A percentile compares a stretch with the other conserved stretches of the same genome.
Conservation (phyloP, 768 basidiomycete species). For the Zangia roseola region DNA sequence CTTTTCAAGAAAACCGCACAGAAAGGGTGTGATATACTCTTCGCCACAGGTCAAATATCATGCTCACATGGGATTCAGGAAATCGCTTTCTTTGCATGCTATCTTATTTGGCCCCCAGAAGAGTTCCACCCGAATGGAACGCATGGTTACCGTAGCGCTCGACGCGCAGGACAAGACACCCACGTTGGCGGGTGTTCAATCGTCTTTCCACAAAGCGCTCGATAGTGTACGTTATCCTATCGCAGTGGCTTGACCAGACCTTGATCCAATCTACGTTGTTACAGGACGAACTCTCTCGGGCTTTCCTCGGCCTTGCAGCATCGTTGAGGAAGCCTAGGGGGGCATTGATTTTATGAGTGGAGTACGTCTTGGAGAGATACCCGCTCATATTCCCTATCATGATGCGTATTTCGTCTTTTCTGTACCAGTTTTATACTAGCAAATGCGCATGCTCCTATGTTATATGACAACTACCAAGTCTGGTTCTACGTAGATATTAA, state of each 20-base stretch:
- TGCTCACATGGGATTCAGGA: conserved; percentile 30
- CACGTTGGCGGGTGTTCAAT: conserved; percentile 29
- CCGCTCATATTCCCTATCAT: no score
- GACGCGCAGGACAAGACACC: conserved; percentile 41
- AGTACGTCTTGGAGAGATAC: not conserved
- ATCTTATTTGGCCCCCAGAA: conserved; percentile 48
- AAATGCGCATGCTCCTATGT: no score
- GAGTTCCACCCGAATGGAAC: conserved; percentile 29
- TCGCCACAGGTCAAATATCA: not conserved
- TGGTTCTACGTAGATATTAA: no score
- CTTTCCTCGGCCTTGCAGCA: conserved; percentile 57
- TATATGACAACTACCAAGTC: no score
- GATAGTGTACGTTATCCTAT: conserved; percentile 40
- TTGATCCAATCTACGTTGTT: not conserved
- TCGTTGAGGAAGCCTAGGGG: conserved; percentile 54
- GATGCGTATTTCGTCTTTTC: no score
- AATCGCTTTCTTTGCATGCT: conserved; percentile 57
- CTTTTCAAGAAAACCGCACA: conserved; percentile 37
- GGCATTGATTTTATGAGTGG: conserved; percentile 36
- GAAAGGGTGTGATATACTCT: conserved; percentile 37
- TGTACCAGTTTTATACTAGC: no score
- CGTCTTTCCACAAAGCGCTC: conserved; percentile 49
- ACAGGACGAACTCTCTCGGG: conserved; percentile 50
- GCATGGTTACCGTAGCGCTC: conserved; percentile 49
- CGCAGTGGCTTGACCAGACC: not conserved